Evolutionary conservation across 2,329 filamentous ascomycete genomes (phyloP), one percentile per base, ranked within the genome.

Genomic region (Cylindrodendrum hubeiense): DNA sequence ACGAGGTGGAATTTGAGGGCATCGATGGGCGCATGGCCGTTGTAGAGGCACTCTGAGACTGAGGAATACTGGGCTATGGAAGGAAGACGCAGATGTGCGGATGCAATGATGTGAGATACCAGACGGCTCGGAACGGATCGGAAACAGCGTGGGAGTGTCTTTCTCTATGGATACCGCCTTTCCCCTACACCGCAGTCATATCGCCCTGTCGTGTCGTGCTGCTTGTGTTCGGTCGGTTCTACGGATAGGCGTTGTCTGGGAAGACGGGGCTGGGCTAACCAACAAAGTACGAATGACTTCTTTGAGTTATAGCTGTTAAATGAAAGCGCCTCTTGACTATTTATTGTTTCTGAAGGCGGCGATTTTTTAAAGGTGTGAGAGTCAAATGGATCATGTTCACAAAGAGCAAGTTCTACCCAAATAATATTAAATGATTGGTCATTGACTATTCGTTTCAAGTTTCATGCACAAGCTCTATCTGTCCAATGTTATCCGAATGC

Each of bases 1-100:
- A 85, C 15, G 83, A 84, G 28, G 68, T 80, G 26, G 82, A 82
- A 46, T 76, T 80, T 61, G 81, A 80, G 43, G 80, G 78, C 8
- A 78, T 78, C 44, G 79, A 79, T 41, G 76, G 74, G 4, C 70
- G 75, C 22, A 71, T 70, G 52, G 74, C 73, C 28, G 71, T 74
- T 9, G 72, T 71, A 22, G 76, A 77, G 63, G 76, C 68, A n/a
- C 60, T 73, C 50, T 74, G 69, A 58, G 49, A 41, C 57, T 33
- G 37, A 56, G 60, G 56, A 51, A 50, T 39, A 33, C 39, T 44
- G 55, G 51, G 21, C 24, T 50, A 59, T 26, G 39, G 34, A 26
- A 28, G 41, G 43, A 50, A 47, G n/a, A 63, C 50, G 22, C 62
- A 51, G 51, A 39, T 26, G 37, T 44, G 28, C 62, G 49, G 51